Conservation (phyloP, 495 filamentous ascomycete genomes). For the Corynascus novoguineensis region DNA sequence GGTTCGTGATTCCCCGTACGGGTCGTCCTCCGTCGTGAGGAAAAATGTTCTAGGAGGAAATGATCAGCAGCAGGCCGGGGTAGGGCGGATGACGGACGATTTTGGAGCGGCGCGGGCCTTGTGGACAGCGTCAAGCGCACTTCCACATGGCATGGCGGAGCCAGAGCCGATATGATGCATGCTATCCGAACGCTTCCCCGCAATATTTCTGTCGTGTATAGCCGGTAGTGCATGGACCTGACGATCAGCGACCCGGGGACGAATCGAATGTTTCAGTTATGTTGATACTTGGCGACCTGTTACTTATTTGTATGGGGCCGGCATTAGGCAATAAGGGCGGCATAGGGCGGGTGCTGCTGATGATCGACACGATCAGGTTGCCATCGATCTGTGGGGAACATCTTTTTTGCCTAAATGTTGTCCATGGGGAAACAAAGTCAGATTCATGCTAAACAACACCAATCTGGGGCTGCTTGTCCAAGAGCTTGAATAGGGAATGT, state of each 20-base stretch:
- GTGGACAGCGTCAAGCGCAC: neutral
- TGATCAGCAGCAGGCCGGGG: neutral
- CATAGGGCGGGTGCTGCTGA: neutral
- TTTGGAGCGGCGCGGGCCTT: neutral
- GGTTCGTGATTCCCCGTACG: neutral
- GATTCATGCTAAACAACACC: conserved; percentile 16
- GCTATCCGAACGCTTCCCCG: neutral
- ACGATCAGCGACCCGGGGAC: neutral
- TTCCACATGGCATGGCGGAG: neutral
- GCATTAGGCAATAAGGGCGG: conserved; percentile 11
- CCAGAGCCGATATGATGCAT: neutral
- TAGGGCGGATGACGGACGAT: neutral
- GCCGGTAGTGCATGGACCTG: conserved; percentile 1
- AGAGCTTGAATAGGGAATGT: neutral
- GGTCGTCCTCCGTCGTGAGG: neutral
- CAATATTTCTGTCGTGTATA: neutral
- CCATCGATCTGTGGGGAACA: conserved; percentile 14
- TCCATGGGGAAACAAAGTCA: neutral
- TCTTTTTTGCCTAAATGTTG: conserved; percentile 13
- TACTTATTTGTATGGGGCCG: conserved; percentile 1
- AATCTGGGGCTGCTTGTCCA: conserved; percentile 1
- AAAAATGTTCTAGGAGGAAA: neutral
- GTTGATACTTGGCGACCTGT: conserved; percentile 9
- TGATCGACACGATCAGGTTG: neutral
- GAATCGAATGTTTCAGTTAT: conserved; percentile 8